A percentile compares a stretch with the other conserved stretches of the same genome.
Conservation (phyloP, 192 early-diverging fungal genomes). For the Entomortierella parvispora region DNA sequence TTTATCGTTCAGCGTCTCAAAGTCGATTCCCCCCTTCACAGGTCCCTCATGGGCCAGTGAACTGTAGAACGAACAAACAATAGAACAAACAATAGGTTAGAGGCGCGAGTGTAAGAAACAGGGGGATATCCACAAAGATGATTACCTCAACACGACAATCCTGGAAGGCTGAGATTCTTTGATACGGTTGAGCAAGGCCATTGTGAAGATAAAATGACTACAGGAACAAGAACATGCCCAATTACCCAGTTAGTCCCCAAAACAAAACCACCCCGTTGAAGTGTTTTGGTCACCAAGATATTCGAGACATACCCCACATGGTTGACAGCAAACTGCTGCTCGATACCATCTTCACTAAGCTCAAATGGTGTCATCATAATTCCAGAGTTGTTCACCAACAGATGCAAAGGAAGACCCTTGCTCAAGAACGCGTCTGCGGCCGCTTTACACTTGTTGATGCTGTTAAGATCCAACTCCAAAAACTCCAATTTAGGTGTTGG, state of each 20-base stretch:
- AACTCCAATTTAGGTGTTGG: slow-evolving; percentile 7
- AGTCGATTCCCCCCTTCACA: slow-evolving; percentile 21
- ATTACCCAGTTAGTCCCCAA: too few relatives aligned
- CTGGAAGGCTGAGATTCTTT: slow-evolving; percentile 45
- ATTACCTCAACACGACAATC: slow-evolving; percentile 30
- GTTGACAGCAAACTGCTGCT: slow-evolving; percentile 53
- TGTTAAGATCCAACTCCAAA: slow-evolving; percentile 22
- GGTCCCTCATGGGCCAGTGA: too few relatives aligned
- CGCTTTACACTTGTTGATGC: slow-evolving; percentile 3
- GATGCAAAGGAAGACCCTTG: slow-evolving; percentile 50
- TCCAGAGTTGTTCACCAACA: slow-evolving; percentile 51
- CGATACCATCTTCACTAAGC: slow-evolving; percentile 39
- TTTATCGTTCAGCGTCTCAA: slow-evolving; percentile 43
- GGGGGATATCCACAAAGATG: too few relatives aligned
- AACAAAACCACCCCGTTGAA: too few relatives aligned
- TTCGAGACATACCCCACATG: slow-evolving; percentile 49
- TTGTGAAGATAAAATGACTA: slow-evolving; percentile 29
- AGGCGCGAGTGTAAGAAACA: too few relatives aligned
- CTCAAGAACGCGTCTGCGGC: slow-evolving; percentile 37
- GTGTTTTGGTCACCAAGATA: too few relatives aligned
- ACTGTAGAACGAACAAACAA: too few relatives aligned
- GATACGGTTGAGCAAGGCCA: slow-evolving; percentile 31
- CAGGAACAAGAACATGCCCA: background rate
- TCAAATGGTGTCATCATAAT: slow-evolving; percentile 11
- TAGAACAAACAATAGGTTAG: too few relatives aligned